Evolutionary conservation across 768 basidiomycete species (phyloP), one percentile per base, ranked within the genome.

Genomic region (Dioszegia hungarica): DNA sequence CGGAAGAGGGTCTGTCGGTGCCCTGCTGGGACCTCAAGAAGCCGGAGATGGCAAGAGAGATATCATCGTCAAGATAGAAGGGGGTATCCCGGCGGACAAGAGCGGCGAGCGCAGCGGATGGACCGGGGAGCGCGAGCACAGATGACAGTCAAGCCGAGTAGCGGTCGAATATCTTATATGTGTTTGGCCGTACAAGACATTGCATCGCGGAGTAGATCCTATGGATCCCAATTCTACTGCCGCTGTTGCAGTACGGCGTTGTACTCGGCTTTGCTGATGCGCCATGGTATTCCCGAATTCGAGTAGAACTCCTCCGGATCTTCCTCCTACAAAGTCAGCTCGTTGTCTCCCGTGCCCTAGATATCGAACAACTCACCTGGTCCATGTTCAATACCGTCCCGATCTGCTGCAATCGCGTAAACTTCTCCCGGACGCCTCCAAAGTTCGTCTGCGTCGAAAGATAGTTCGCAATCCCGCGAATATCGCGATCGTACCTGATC

Each of bases 251-350:
- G 46, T n/a, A 68, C 60, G 45, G 61, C 54, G 45, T 64, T 68
- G 41, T 62, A 71, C 33, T 71, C 70, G 3, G 62, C 52, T 43
- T 66, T 68, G 33, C 61, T 61, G 31, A 71, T 51, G 33, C 70
- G 38, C 70, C 70, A 71, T 10, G 65, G 59, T 36, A 95, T 90
- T 19, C 93, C 93, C 2, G 90, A 93, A 50, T 88, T 84, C 62
- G 87, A 89, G 76, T 91, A 97, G 74, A 97, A 95, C 52, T 93
- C 90, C 62, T 93, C 88, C 4, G 92, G 85, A 64, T 92, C 90
- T 75, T 95, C 93, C 64, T 94, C 92, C 91, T 92, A 65, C 34
- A 43, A 14, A 4, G 22, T 51, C 49, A 51, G 49, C 49, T 38
- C 36, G 19, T 22, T 4, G 22, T 27, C 25, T 31, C 12, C 45